Percentiles rank a stretch among this genome's conserved stretches.
Conservation (phyloP, 495 filamentous ascomycete species). For the Xylaria palmicola region DNA sequence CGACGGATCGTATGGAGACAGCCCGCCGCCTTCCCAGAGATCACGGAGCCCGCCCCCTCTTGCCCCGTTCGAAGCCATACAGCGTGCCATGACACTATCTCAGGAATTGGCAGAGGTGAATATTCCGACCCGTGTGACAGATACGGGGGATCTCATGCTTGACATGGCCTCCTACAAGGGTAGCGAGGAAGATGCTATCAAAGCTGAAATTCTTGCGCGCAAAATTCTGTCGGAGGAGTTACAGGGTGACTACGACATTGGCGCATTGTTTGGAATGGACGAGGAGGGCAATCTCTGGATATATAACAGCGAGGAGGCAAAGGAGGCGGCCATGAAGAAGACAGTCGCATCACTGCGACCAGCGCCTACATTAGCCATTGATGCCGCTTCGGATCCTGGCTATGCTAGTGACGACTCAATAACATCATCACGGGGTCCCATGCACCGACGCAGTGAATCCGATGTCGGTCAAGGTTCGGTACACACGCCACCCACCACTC, state of each 20-base stretch:
- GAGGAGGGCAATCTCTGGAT: constrained; percentile 98
- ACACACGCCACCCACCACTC: constrained; percentile 75
- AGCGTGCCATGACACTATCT: constrained; percentile 80
- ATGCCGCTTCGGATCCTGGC: constrained; percentile 86
- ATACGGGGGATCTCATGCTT: constrained; percentile 94
- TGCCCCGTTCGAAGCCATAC: constrained; percentile 72
- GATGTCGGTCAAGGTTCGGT: constrained; percentile 65
- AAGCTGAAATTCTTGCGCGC: constrained; percentile 89
- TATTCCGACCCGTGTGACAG: constrained; percentile 87
- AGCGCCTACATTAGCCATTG: constrained; percentile 54
- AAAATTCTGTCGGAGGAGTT: constrained; percentile 94
- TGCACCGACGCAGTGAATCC: constrained; percentile 59
- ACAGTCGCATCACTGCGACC: constrained; percentile 47
- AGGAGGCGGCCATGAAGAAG: constrained; percentile 63
- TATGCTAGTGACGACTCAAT: constrained; percentile 77
- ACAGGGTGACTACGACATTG: constrained; percentile 94
- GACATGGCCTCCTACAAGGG: constrained; percentile 97
- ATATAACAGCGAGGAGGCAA: constrained; percentile 95
- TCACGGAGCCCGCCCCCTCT: constrained; percentile 77
- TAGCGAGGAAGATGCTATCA: constrained; percentile 84
- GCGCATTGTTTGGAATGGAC: constrained; percentile 90
- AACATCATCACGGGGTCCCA: constrained; percentile 30
- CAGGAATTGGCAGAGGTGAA: constrained; percentile 85
- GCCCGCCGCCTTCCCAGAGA: constrained; percentile 44
- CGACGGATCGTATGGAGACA: constrained; percentile 38